phyloP scores from a whole-genome alignment of 768 basidiomycete species.

The Neoboletus magnificus region DNA sequence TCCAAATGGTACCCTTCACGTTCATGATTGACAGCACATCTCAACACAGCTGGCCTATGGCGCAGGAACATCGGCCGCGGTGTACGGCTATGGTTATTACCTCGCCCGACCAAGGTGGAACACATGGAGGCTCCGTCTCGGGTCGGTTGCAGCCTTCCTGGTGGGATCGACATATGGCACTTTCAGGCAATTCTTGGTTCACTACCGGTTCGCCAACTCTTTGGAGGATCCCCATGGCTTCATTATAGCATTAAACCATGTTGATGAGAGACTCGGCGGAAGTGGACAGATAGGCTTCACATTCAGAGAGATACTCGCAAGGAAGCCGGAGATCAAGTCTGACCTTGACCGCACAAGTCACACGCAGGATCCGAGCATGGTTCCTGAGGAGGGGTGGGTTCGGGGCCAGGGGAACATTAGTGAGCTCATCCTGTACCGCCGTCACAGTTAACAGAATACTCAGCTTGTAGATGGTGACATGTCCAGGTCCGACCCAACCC shows the following conservation, averaged over 20 bases:
- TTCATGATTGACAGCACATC: constrained; percentile 1
- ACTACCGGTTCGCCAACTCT: constrained; percentile 30
- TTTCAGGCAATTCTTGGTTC: constrained; percentile 27
- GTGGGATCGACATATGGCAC: constrained; percentile 34
- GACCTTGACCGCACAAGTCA: not conserved
- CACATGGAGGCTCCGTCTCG: constrained; percentile 22
- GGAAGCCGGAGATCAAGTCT: constrained; percentile 10
- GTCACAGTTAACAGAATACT: not conserved
- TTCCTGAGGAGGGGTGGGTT: constrained; percentile 18
- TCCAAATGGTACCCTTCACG: not conserved
- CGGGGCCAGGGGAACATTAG: constrained; percentile 7
- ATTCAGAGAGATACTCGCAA: constrained; percentile 23
- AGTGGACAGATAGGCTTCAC: constrained; percentile 26
- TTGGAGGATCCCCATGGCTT: constrained; percentile 31
- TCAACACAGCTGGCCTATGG: constrained; percentile 21
- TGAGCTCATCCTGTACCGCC: constrained; percentile 6
- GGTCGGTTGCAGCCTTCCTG: constrained; percentile 23
- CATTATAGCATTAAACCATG: constrained; percentile 28
- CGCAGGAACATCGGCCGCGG: constrained; percentile 20
- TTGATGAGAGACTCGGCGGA: constrained; percentile 32
- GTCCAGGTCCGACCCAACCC: constrained; percentile 6
- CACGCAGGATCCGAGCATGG: constrained; percentile 3
- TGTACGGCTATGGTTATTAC: constrained; percentile 26
- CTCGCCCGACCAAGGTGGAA: constrained; percentile 30
- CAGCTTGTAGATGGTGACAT: constrained; percentile 3